phyloP scores from a whole-genome alignment of 73 alveolate species.

The Blepharisma stoltei region DNA sequence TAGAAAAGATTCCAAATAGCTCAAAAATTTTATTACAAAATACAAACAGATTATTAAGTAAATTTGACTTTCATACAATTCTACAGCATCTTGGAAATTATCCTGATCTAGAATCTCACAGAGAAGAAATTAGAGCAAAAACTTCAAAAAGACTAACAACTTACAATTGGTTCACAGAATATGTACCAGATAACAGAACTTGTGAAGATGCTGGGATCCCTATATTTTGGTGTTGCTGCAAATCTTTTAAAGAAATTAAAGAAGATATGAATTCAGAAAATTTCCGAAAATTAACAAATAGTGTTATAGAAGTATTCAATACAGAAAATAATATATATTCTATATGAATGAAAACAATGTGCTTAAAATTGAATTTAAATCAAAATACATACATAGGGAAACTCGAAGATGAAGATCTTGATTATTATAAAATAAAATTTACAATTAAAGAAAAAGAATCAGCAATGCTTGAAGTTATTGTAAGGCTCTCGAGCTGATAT shows the following conservation, averaged over 20 bases:
- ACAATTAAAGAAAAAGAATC: not conserved
- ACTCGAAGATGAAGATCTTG: not conserved
- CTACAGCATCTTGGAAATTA: not conserved
- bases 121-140: too few relatives aligned
- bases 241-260: not conserved
- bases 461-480: conserved; percentile 16
- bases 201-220: not conserved
- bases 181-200: not conserved
- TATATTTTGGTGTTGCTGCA: not conserved
- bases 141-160: too few relatives aligned
- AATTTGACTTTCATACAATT: not conserved
- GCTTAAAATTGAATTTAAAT: not conserved
- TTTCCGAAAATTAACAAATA: not conserved
- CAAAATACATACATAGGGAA: not conserved
- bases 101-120: not conserved
- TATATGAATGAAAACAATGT: not conserved
- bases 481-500: not conserved
- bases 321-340: too few relatives aligned
- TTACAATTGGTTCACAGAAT: not conserved
- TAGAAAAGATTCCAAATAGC: not conserved
- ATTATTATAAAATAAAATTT: not conserved
- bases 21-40: not conserved
- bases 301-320: not conserved
- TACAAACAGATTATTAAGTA: not conserved
- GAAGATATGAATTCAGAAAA: not conserved